Evolutionary conservation across 257 asterid genomes (phyloP).

Genomic region (Sherardia arvensis): DNA sequence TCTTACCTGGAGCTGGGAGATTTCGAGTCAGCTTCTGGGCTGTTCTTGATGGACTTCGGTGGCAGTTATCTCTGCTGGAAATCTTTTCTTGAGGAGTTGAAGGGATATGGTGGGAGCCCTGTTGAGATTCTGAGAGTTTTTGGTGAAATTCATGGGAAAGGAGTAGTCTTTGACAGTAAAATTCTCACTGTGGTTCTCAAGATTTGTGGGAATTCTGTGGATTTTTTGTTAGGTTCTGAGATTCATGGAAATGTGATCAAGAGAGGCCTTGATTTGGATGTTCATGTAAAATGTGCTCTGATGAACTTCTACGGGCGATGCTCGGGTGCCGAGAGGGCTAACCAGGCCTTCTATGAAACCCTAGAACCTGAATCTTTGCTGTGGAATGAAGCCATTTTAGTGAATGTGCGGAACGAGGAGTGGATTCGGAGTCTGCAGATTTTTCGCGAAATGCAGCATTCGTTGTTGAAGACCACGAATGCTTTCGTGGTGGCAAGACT

Average conservation of each 20-base stretch:
- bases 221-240: constrained; percentile 36
- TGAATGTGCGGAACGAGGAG: constrained; percentile 38
- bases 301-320: constrained; percentile 54
- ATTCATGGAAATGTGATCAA: constrained; percentile 47
- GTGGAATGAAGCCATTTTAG: constrained; percentile 58
- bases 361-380: constrained; percentile 22
- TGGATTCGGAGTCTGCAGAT: constrained; percentile 34
- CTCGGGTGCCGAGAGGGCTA: constrained; percentile 30
- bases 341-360: constrained; percentile 29
- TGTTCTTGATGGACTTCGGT: constrained; percentile 36
- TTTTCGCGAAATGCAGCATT: constrained; percentile 31
- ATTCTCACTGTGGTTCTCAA: constrained; percentile 30
- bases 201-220: constrained; percentile 35
- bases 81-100: constrained; percentile 36
- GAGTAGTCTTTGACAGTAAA: constrained; percentile 35
- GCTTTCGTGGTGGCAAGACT: constrained; percentile 29
- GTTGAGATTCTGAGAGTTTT: constrained; percentile 44
- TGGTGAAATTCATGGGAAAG: constrained; percentile 28
- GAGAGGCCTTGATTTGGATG: constrained; percentile 40
- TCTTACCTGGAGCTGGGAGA: constrained; percentile 38
- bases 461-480: constrained; percentile 22
- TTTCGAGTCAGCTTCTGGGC: constrained; percentile 38
- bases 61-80: constrained; percentile 38
- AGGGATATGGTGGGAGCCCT: constrained; percentile 39
- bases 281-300: constrained; percentile 36